These are phyloP conservation scores for Cryphonectria japonica DNA, from an alignment of 2,329 filamentous ascomycete species.

Conservation along the genomic window DNA sequence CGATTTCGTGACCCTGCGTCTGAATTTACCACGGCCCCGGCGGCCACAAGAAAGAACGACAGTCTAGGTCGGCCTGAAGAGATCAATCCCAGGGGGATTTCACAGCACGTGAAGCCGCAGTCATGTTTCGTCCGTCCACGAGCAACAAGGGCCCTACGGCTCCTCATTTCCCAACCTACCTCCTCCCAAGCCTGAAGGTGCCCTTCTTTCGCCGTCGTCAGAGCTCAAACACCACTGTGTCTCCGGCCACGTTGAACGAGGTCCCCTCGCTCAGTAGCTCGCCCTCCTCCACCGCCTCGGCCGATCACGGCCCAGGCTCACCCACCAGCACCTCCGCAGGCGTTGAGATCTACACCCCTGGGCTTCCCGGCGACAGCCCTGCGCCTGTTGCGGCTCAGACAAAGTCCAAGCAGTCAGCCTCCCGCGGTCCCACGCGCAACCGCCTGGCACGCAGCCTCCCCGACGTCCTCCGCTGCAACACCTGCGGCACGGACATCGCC, in stretches of 20 bases:
- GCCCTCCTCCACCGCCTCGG: conserved; percentile 31
- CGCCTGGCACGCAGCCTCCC: conserved; percentile 51
- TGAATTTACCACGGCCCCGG: neutral
- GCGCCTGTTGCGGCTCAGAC: conserved; percentile 33
- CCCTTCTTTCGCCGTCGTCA: conserved; percentile 50
- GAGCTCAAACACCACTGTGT: conserved; percentile 36
- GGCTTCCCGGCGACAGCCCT: conserved; percentile 29
- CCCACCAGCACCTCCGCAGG: conserved; percentile 32
- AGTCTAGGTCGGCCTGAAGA: neutral
- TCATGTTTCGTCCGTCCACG: conserved; percentile 8
- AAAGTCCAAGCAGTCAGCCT: conserved; percentile 13
- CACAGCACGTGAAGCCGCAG: neutral
- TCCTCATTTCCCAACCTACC: conserved; percentile 51
- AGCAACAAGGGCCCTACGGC: conserved; percentile 6
- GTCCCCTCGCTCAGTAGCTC: conserved; percentile 33
- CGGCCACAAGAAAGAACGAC: conserved; percentile 1
- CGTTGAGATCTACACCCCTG: conserved; percentile 31
- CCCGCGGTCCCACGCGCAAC: conserved; percentile 29
- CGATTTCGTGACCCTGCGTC: conserved; percentile 5
- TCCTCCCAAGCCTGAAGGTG: conserved; percentile 55
- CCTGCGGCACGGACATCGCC: conserved; percentile 64
- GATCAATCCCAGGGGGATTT: neutral
- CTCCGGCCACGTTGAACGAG: conserved; percentile 32
- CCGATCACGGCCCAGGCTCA: conserved; percentile 33
- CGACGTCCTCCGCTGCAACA: conserved; percentile 61